phyloP scores from a whole-genome alignment of 1,139 yeast genomes.

The Arxiozyma telluris region DNA sequence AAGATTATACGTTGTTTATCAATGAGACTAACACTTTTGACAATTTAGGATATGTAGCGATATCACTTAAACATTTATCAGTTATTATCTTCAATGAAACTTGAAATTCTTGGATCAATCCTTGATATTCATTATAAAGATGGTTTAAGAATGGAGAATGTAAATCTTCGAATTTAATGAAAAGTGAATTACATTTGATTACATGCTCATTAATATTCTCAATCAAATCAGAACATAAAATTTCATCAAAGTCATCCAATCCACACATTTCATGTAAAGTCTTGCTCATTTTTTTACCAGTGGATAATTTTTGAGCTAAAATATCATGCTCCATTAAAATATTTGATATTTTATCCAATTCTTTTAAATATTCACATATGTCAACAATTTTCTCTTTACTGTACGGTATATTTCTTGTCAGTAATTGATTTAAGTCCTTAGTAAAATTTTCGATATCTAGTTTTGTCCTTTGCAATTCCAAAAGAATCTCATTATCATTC shows the following conservation, averaged over 20 bases:
- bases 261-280: constrained; percentile 24
- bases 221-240: constrained; percentile 16
- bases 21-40: constrained; percentile 5
- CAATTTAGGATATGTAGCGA: constrained; percentile 11
- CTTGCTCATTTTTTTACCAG: constrained; percentile 19
- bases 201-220: constrained; percentile 15
- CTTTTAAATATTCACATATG: constrained; percentile 22
- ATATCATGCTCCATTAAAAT: constrained; percentile 15
- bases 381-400: constrained; percentile 21
- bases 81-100: constrained; percentile 22
- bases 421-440: constrained; percentile 15
- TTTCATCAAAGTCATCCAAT: constrained; percentile 17
- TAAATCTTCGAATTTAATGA: constrained; percentile 13
- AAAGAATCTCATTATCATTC: constrained; percentile 17
- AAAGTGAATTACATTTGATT: constrained; percentile 10
- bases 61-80: constrained; percentile 20
- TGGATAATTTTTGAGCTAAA: constrained; percentile 13
- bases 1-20: neutral
- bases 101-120: constrained; percentile 24
- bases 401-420: constrained; percentile 15
- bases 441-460: constrained; percentile 19
- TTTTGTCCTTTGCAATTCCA: constrained; percentile 19
- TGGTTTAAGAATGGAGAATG: constrained; percentile 25
- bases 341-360: constrained; percentile 18
- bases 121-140: constrained; percentile 25